These are phyloP conservation scores for Silene uniflora DNA, from an alignment of 148 eudicot genomes.

Conservation along the genomic window DNA sequence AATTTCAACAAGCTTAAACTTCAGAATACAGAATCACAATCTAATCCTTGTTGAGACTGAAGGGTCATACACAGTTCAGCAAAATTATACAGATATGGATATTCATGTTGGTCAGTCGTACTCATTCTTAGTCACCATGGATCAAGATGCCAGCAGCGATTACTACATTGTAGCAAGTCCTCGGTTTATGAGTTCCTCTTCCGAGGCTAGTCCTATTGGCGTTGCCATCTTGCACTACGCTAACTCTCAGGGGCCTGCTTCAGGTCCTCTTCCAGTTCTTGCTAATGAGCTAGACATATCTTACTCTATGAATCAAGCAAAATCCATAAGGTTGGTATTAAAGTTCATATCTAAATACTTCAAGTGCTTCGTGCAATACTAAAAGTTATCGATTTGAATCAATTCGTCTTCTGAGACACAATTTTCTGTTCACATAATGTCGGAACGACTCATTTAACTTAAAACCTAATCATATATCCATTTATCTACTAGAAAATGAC, in stretches of 20 bases:
- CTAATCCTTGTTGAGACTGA: constrained; percentile 93
- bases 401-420: too few species aligned
- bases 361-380: too few species aligned
- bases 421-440: too few species aligned
- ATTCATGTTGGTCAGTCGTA: constrained; percentile 96
- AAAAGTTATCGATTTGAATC: too few species aligned
- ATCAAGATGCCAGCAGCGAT: constrained; percentile 81
- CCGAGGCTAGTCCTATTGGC: constrained; percentile 52
- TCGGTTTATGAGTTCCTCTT: constrained; percentile 67
- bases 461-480: too few species aligned
- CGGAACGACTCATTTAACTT: too few species aligned
- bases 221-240: constrained; percentile 88
- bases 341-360: constrained; percentile 1
- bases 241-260: constrained; percentile 83
- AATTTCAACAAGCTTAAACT: constrained; percentile 87
- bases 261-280: constrained; percentile 98
- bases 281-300: constrained; percentile 67
- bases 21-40: constrained; percentile 93
- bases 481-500: too few species aligned
- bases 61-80: constrained; percentile 93
- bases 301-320: constrained; percentile 97
- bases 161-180: constrained; percentile 97
- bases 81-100: constrained; percentile 91
- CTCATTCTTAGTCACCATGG: constrained; percentile 95
- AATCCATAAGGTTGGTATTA: constrained; percentile 84